These are phyloP conservation scores for Boletus fagicola DNA, from an alignment of 768 basidiomycete species.

Conservation along the genomic window DNA sequence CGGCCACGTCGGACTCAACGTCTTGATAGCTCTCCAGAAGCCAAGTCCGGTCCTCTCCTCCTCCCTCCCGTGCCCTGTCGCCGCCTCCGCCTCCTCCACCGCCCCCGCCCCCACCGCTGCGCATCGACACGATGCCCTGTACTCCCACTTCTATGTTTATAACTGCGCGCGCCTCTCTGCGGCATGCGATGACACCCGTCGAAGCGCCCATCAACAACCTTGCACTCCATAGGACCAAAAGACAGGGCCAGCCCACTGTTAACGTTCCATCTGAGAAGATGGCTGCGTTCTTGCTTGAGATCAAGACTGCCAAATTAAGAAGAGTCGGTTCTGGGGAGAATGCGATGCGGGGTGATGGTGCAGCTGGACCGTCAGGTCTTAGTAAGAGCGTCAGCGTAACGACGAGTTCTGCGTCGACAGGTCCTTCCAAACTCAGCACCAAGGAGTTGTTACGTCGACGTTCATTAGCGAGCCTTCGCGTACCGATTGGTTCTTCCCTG, in stretches of 20 bases:
- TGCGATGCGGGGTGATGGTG: constrained; percentile 19
- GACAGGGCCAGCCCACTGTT: constrained; percentile 62
- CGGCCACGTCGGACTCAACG: not conserved
- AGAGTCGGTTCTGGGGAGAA: constrained; percentile 44
- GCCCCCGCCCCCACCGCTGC: constrained; percentile 30
- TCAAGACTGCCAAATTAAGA: constrained; percentile 70
- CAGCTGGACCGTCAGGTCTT: constrained; percentile 28
- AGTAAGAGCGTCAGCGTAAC: constrained; percentile 30
- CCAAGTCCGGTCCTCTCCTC: constrained; percentile 20
- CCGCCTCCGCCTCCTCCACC: constrained; percentile 44
- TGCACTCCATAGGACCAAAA: constrained; percentile 33
- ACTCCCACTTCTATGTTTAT: constrained; percentile 44
- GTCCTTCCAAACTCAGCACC: constrained; percentile 10
- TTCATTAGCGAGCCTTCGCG: constrained; percentile 28
- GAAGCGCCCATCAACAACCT: constrained; percentile 67
- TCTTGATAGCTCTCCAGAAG: constrained; percentile 46
- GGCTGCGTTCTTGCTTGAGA: constrained; percentile 76
- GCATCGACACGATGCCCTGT: constrained; percentile 32
- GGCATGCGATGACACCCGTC: constrained; percentile 48
- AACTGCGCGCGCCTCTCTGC: constrained; percentile 64
- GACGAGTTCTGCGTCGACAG: not conserved
- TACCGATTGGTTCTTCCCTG: constrained; percentile 22
- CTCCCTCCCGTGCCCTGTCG: constrained; percentile 30
- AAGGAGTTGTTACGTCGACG: constrained; percentile 27
- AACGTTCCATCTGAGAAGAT: constrained; percentile 80